Evolutionary conservation across 2,329 filamentous ascomycete genomes (phyloP), one percentile per base, ranked within the genome.

Genomic region (Ophiostoma sp.): DNA sequence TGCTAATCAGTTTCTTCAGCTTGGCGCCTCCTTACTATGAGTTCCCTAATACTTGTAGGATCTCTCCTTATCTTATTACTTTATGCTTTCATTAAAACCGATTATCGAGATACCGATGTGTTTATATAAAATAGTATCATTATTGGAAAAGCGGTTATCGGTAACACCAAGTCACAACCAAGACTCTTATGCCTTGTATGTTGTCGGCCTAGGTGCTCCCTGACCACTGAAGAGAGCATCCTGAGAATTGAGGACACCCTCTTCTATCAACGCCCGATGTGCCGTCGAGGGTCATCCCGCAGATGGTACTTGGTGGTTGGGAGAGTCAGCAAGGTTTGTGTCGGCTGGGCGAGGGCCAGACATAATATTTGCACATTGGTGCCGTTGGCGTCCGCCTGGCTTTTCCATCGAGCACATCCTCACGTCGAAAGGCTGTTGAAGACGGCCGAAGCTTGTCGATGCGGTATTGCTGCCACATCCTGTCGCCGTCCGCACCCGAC

Each of bases 261-360:
- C 55, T 60, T 60, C 27, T 12, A 38, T 4, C 14, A 27, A 60
- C 27, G 6, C 27, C 55, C 49, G 18, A 16, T 16, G 27, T 60
- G 55, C 27, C 27, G 55, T 38, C 27, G 55, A 60, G 55, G 55
- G 27, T 60, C 55, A 9, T 60, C 55, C 55, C 55, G 55, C 38
- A 38, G 27, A 40, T 14, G 18, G 38, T 60, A 18, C 5, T 60
- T 8, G 55, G 36, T 38, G 55, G 38, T 3, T 60, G 18, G 49
- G 27, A 55, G 49, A 9, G 18, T 5, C 18, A 27, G 27, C 49
- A 47, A 16, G 55, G 55, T 60, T 12, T 18, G 14, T 55, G 4
- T 55, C 49, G 49, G 49, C n/a, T 55, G 27, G 49, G 27, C 8
- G 6, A 55, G 49, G 49, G 8, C 18, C n/a, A 55, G 49, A 55